Percentiles rank a stretch among this genome's conserved stretches.
Conservation (phyloP, 805 yeast genomes). For the Saccharomycopsis babjevae region DNA sequence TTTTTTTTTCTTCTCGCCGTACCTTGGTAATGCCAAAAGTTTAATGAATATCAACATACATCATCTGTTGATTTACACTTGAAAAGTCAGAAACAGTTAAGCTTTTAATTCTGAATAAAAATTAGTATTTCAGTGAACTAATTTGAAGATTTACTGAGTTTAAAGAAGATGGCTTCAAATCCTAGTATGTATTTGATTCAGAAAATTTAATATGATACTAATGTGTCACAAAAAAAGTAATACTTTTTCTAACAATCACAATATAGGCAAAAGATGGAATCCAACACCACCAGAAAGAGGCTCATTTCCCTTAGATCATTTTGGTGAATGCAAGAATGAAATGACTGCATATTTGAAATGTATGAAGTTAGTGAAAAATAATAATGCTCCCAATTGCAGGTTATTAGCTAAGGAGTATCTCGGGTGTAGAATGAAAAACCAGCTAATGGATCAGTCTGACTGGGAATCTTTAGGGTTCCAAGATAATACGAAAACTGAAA, state of each 20-base stretch:
- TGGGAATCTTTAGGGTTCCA: constrained; percentile 58
- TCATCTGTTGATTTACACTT: too few relatives aligned
- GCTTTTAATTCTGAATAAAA: too few relatives aligned
- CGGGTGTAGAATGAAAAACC: constrained; percentile 79
- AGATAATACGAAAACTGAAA: constrained; percentile 25
- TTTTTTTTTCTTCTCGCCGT: too few relatives aligned
- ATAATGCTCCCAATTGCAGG: constrained; percentile 88
- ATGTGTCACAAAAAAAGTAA: neutral
- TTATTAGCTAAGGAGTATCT: constrained; percentile 72
- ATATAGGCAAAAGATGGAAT: constrained; percentile 14
- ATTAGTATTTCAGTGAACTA: too few relatives aligned
- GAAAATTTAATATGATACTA: too few relatives aligned
- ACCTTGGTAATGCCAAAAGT: too few relatives aligned
- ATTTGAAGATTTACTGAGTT: too few relatives aligned
- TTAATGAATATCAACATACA: too few relatives aligned
- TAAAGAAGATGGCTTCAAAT: neutral
- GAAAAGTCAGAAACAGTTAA: too few relatives aligned
- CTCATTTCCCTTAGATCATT: constrained; percentile 88
- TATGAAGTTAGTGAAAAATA: constrained; percentile 64
- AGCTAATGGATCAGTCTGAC: constrained; percentile 47
- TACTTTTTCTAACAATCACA: neutral
- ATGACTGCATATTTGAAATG: constrained; percentile 75
- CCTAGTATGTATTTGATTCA: neutral
- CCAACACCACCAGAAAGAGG: constrained; percentile 97
- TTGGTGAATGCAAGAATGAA: constrained; percentile 56